Evolutionary conservation across 495 filamentous ascomycete genomes (phyloP), one percentile per base, ranked within the genome.

Genomic region (Neurospora sp.): DNA sequence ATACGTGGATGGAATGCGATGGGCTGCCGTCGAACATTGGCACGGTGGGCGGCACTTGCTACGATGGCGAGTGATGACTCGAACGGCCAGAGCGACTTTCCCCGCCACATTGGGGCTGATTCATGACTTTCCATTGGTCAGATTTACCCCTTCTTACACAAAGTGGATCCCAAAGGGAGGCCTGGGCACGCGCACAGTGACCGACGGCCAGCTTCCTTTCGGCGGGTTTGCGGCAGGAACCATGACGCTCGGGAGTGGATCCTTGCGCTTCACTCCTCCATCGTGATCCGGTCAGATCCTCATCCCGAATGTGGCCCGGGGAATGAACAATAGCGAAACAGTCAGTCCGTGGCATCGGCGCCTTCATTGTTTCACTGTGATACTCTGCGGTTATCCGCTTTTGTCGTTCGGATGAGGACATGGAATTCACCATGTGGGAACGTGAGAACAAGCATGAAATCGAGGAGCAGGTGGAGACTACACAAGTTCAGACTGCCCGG

Each of bases 11-110:
- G 73, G 79, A 81, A 79, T 53, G 73, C 44, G 39, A 78, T 81
- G 76, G 79, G 78, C 74, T 72, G 75, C 78, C 72, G 76, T 78
- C 78, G 79, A 81, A 81, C 70, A 37, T 41, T 39, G 69, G 73
- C 61, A 69, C 71, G 73, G 61, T 31, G 71, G 70, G 77, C 31
- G 45, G 70, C 27, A 48, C 41, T 22, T 27, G 45, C 42, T 45
- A 9, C 40, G 35, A 53, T 37, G 40, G 70, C 42, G 18, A 71
- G 45, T 48, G 70, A 42, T 80, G 78, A 80, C 78, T 80, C 78
- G 77, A 77, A 76, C 78, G 78, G 78, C 78, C 71, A 79, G 73
- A 27, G 44, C 20, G 31, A 37, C 14, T 20, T 45, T 40, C 72
- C 16, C 72, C 75, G 78, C 78, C 78, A 76, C 77, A 73, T 72